Base-by-base conservation (phyloP, 345 rosid genomes). In the Fremontodendron californicum region DNA sequence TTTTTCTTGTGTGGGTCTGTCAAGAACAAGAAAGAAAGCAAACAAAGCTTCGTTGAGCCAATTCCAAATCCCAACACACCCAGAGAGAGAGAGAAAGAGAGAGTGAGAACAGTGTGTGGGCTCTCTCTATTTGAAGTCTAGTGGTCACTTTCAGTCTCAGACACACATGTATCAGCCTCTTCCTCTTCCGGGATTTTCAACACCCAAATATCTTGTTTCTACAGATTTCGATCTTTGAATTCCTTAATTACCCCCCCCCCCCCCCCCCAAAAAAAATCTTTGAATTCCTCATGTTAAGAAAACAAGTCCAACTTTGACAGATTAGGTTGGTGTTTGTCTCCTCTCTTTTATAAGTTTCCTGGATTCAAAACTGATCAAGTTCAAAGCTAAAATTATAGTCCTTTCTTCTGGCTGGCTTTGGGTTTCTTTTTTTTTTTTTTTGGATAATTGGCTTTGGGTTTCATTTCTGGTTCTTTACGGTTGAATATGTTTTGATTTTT, bases 81-180 rank as follows among this genome's bases (percentile, higher is more conserved):
- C 31, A 60, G 33, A 58, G 66, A 77, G 13, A 66, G 58, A n/a
- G n/a, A n/a, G n/a, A n/a, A n/a, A 67, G 10, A 66, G 16, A 11
- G n/a, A 48, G 11, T 10, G 15, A 45, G 31, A 6, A 5, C 60
- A 33, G 55, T 49, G 5, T 13, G 48, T 19, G 19, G 35, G 60
- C 51, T 57, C 62, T 3, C 54, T 74, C 40, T 76, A 61, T 74
- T 82, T 70, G 58, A 78, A 60, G 75, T 39, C 72, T 71, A 29
- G 62, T 33, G 67, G 83, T 85, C 80, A 67, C 79, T 76, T 82
- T 80, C 81, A 83, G 86, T 86, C 89, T 82, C 73, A 75, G 74
- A 74, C 64, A 78, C 73, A 67, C 66, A 27, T 23, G 37, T 63
- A 77, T 75, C 57, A 54, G 25, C 75, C 27, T 43, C 68, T 57